phyloP scores from a whole-genome alignment of 805 yeast genomes.

The Ogataea allantospora region DNA sequence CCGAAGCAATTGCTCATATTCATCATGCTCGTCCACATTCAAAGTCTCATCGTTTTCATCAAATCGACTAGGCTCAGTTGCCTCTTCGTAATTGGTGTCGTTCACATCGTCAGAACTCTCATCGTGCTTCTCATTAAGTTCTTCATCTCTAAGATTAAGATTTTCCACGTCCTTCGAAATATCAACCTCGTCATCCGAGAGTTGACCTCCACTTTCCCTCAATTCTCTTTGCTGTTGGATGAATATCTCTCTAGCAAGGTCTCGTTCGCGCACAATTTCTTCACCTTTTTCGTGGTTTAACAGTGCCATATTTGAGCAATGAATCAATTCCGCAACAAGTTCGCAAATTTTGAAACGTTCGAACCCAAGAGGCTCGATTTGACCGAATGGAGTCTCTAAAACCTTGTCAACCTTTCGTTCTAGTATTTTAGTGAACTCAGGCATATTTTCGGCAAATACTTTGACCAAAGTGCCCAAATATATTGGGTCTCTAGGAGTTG shows the following conservation, averaged over 20 bases:
- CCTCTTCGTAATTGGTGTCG: slow-evolving; percentile 17
- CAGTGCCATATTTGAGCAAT: slow-evolving; percentile 95
- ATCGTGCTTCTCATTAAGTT: slow-evolving; percentile 6
- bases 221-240: slow-evolving; percentile 33
- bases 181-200: slow-evolving; percentile 33
- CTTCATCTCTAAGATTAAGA: slow-evolving; percentile 19
- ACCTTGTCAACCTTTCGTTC: slow-evolving; percentile 36
- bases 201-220: slow-evolving; percentile 22
- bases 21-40: slow-evolving; percentile 25
- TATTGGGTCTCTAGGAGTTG: slow-evolving; percentile 88
- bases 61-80: slow-evolving; percentile 20
- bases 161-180: slow-evolving; percentile 35
- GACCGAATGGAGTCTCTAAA: slow-evolving; percentile 64
- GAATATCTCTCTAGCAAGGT: slow-evolving; percentile 57
- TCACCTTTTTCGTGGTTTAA: slow-evolving; percentile 78
- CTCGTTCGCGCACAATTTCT: slow-evolving; percentile 65
- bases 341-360: slow-evolving; percentile 90
- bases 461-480: slow-evolving; percentile 83
- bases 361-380: slow-evolving; percentile 77
- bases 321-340: slow-evolving; percentile 87
- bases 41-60: slow-evolving; percentile 24
- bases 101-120: slow-evolving; percentile 10
- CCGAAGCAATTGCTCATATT: slow-evolving; percentile 40
- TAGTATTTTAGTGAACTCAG: slow-evolving; percentile 64
- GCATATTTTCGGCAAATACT: slow-evolving; percentile 72